Percentiles rank a stretch among this genome's conserved stretches.
These are phyloP conservation scores for Thelonectria olida DNA, from an alignment of 2,329 filamentous ascomycete species.

Conservation along the genomic window DNA sequence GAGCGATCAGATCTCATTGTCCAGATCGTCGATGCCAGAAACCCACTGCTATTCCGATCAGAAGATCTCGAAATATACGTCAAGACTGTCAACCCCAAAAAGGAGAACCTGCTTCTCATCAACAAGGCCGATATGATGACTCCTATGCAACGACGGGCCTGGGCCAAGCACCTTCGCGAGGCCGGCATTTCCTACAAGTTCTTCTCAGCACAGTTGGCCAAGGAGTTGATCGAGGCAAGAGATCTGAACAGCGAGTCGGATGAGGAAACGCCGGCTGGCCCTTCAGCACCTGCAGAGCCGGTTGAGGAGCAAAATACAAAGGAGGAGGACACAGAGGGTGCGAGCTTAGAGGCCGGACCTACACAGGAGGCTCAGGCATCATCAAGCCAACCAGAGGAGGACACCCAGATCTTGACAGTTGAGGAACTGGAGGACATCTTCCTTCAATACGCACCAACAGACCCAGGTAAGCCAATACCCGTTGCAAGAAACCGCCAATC, in stretches of 20 bases:
- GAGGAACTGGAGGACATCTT: constrained; percentile 93
- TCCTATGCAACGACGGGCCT: constrained; percentile 78
- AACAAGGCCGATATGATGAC: constrained; percentile 99
- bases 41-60: constrained; percentile 91
- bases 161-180: constrained; percentile 87
- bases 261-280: constrained; percentile 42
- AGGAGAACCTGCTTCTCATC: constrained; percentile 91
- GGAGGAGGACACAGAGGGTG: constrained; percentile 31
- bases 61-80: constrained; percentile 95
- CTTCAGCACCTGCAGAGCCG: constrained; percentile 33
- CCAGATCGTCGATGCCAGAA: constrained; percentile 97
- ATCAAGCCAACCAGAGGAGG: constrained; percentile 57
- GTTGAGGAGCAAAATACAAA: constrained; percentile 20
- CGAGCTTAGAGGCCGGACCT: constrained; percentile 39
- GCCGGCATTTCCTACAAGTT: constrained; percentile 90
- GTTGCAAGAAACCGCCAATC: background rate
- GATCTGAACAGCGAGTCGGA: constrained; percentile 62
- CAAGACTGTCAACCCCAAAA: constrained; percentile 87
- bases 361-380: constrained; percentile 37
- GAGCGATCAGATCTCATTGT: constrained; percentile 95
- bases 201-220: constrained; percentile 93
- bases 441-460: constrained; percentile 71
- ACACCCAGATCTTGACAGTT: constrained; percentile 86
- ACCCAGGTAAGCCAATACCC: constrained; percentile 54
- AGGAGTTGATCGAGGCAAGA: constrained; percentile 83